Base-by-base conservation (phyloP, 2,329 filamentous ascomycete species). In the Didymella arachidicola region DNA sequence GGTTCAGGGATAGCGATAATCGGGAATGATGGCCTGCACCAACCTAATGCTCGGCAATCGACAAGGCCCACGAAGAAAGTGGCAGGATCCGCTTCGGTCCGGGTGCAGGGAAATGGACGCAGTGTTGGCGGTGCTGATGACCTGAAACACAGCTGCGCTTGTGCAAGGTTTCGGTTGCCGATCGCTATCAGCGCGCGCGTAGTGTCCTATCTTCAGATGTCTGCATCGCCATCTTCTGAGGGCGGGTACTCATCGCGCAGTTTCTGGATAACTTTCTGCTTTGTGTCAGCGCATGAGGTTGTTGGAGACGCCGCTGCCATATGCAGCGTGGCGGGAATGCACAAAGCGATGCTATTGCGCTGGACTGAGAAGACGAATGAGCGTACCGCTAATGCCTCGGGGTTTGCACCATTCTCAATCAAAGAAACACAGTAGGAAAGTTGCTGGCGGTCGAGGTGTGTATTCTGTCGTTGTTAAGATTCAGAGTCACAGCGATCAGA, bases 321-420 rank as follows among this genome's bases (percentile, higher is more conserved):
- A 7, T 43, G 41, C 41, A 43, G 41, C 5, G 41, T 27, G 14
- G 25, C 25, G 41, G 25, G 53, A 26, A 39, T 41, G 38, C 41
- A 30, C 27, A 42, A n/a, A 36, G 12, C 22, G n/a, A 47, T 18
- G 25, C 41, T n/a, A 27, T 27, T 14, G 4, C 5, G 44, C 44
- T 7, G 29, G 16, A 18, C 29, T 25, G 18, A 5, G 22, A 11
- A 34, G n/a, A 46, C 4, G 27, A 11, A 45, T 34, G 30, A 62
- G 81, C 92, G 73, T 84, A 98, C 95, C 25, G 94, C 93, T 30
- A 99, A 82, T 1, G 94, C 95, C 76, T 98, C 94, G 0, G 95
- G 95, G 73, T 97, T 97, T 29, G 98, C 92, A 14, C 95, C 95
- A 73, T 97, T 97, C 79, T 99, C 95, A 68, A 99, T 96, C 77